These are phyloP conservation scores for Cyberlindnera veronae DNA, from an alignment of 805 yeast species.

Conservation along the genomic window DNA sequence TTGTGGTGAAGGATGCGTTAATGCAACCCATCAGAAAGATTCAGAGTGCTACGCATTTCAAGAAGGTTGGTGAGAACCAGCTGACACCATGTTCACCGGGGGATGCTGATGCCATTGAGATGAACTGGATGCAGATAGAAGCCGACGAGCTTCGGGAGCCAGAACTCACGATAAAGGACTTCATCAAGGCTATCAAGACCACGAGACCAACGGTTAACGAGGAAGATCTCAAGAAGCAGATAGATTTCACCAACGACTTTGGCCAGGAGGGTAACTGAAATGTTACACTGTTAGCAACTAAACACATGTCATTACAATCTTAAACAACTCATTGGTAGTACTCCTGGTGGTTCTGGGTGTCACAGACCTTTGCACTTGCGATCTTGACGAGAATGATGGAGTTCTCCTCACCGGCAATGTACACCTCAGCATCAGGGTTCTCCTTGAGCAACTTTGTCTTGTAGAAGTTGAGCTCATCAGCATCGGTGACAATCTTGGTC, in stretches of 20 bases:
- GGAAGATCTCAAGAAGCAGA: slow-evolving; percentile 76
- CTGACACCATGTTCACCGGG: slow-evolving; percentile 97
- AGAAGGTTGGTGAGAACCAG: slow-evolving; percentile 48
- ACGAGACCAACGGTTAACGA: slow-evolving; percentile 94
- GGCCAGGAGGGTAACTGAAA: slow-evolving; percentile 91
- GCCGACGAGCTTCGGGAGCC: slow-evolving; percentile 92
- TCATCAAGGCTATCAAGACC: slow-evolving; percentile 84
- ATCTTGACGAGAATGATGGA: slow-evolving; percentile 66
- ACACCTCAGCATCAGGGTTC: slow-evolving; percentile 68
- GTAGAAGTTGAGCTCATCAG: slow-evolving; percentile 55
- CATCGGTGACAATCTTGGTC: slow-evolving; percentile 51
- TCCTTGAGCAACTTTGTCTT: slow-evolving; percentile 56
- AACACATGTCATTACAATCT: background rate
- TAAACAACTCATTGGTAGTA: slow-evolving; percentile 26
- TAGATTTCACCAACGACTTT: slow-evolving; percentile 87
- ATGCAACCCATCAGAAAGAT: slow-evolving; percentile 98
- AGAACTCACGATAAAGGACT: slow-evolving; percentile 83
- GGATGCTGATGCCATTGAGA: slow-evolving; percentile 78
- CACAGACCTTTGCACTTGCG: slow-evolving; percentile 73
- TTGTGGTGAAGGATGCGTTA: slow-evolving; percentile 92
- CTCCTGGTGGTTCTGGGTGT: slow-evolving; percentile 56
- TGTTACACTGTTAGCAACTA: background rate
- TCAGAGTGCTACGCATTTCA: slow-evolving; percentile 94
- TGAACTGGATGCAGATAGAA: slow-evolving; percentile 90
- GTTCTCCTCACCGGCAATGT: slow-evolving; percentile 59